Percentiles rank a stretch among this genome's conserved stretches.
These are phyloP conservation scores for Candida ficus DNA, from an alignment of 805 yeast genomes.

Conservation along the genomic window DNA sequence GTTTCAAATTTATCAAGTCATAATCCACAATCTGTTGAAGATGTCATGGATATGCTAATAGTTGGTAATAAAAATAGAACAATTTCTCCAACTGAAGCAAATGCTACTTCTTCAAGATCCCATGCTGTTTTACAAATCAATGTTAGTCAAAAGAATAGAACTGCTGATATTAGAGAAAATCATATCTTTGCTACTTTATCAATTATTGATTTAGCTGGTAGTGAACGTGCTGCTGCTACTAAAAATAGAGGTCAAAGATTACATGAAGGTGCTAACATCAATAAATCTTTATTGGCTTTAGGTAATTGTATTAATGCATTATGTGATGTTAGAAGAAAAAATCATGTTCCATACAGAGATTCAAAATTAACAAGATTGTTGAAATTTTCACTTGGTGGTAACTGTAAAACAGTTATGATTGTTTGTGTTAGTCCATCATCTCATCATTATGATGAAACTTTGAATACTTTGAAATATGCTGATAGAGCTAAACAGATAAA, in stretches of 20 bases:
- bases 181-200: conserved; percentile 78
- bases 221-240: conserved; percentile 91
- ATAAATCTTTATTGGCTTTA: conserved; percentile 78
- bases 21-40: conserved; percentile 55
- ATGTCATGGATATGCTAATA: conserved; percentile 73
- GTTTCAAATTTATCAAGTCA: conserved; percentile 70
- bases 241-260: conserved; percentile 76
- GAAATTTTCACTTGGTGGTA: conserved; percentile 88
- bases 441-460: conserved; percentile 86
- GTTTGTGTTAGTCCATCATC: conserved; percentile 89
- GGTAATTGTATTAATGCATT: conserved; percentile 94
- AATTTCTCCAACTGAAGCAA: conserved; percentile 85
- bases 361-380: conserved; percentile 83
- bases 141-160: conserved; percentile 52
- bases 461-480: conserved; percentile 87
- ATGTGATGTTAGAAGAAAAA: conserved; percentile 61
- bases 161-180: conserved; percentile 59
- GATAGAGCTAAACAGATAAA: conserved; percentile 87
- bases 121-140: conserved; percentile 89
- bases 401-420: conserved; percentile 93
- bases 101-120: conserved; percentile 84
- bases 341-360: conserved; percentile 87
- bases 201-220: conserved; percentile 90
- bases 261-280: conserved; percentile 91
- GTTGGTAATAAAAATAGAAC: conserved; percentile 74